Conservation (phyloP, 2,329 filamentous ascomycete species). For the Apiospora rasikravindrae region DNA sequence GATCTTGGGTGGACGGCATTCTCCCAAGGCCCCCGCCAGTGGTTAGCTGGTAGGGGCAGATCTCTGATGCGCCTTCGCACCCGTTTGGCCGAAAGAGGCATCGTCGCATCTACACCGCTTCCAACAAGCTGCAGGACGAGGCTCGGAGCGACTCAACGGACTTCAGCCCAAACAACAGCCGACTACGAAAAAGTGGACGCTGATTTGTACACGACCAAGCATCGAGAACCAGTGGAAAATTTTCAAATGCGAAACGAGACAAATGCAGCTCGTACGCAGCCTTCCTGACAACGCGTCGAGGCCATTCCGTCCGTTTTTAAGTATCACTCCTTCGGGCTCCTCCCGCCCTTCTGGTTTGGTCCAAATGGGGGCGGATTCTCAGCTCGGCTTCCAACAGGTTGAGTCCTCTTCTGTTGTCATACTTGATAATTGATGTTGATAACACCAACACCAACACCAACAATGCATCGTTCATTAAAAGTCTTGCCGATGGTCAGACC, state of each 20-base stretch:
- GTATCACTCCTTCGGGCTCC: background rate
- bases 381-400: background rate
- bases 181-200: constrained; percentile 20
- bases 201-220: background rate
- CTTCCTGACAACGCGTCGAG: constrained; percentile 13
- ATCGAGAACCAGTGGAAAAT: constrained; percentile 5
- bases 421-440: background rate
- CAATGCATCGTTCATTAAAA: background rate
- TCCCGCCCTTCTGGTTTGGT: background rate
- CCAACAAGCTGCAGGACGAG: constrained; percentile 6
- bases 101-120: constrained; percentile 25
- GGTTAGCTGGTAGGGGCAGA: constrained; percentile 21
- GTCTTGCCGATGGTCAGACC: background rate
- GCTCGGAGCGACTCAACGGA: constrained; percentile 13
- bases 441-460: background rate
- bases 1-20: background rate
- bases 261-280: background rate
- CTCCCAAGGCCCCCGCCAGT: background rate
- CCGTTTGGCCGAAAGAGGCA: constrained; percentile 24
- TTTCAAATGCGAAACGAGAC: constrained; percentile 18
- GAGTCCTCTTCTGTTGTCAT: background rate
- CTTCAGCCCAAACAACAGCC: constrained; percentile 10
- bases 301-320: constrained; percentile 11
- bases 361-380: background rate
- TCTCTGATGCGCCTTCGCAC: constrained; percentile 23